Conservation (phyloP, 305 asterid species). For the Fraxinus angustifolia region DNA sequence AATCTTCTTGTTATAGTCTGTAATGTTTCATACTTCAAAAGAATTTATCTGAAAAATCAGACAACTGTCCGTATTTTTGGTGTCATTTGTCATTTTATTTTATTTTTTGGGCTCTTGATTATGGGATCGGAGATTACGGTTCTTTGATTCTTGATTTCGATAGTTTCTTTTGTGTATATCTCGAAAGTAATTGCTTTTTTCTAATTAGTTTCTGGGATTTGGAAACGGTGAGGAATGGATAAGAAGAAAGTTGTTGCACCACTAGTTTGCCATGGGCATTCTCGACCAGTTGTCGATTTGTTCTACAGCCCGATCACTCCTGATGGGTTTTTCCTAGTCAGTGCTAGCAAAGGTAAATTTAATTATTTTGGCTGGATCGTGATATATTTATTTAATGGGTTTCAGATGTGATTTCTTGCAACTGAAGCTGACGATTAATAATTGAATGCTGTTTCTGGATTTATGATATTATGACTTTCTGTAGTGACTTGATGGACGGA, state of each 20-base stretch:
- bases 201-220: not conserved
- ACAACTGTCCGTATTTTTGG: constrained; percentile 9
- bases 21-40: constrained; percentile 5
- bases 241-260: constrained; percentile 87
- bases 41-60: constrained; percentile 4
- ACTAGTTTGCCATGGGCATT: constrained; percentile 95
- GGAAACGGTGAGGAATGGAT: constrained; percentile 49
- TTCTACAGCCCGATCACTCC: constrained; percentile 91
- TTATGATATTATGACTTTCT: not conserved
- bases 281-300: constrained; percentile 95
- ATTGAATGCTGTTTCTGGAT: not conserved
- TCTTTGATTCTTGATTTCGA: constrained; percentile 25
- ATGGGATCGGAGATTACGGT: constrained; percentile 33
- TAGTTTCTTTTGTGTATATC: constrained; percentile 13
- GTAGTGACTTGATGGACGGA: not conserved
- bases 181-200: constrained; percentile 5
- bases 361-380: not conserved
- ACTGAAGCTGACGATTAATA: constrained; percentile 4
- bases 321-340: constrained; percentile 87
- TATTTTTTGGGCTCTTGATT: constrained; percentile 5
- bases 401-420: not conserved
- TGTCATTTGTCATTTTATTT: constrained; percentile 5
- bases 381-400: not conserved
- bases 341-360: constrained; percentile 94
- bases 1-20: constrained; percentile 17